Base-by-base conservation (phyloP, 2,329 filamentous ascomycete genomes). In the Lachnum nothofagi region DNA sequence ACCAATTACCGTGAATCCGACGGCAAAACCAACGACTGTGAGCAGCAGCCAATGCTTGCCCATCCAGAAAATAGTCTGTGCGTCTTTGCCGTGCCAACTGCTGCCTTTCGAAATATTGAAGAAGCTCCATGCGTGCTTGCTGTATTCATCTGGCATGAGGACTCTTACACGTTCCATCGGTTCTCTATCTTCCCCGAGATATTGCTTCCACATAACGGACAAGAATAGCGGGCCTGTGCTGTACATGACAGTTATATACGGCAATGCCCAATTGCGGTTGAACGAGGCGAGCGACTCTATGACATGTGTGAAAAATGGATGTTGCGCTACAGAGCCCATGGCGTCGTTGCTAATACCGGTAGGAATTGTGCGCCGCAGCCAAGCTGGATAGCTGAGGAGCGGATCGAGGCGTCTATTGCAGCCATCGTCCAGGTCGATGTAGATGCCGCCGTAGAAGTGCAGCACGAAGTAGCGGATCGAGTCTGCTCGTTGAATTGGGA, bases 261-360 rank as follows among this genome's bases (percentile, higher is more conserved):
- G 71, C 42, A 66, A 58, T 16, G 51, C 53, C 85, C 86, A 91
- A 55, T 78, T 79, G 51, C 79, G 76, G 62, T 86, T 77, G 67
- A 87, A 88, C 46, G 75, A 72, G 49, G 80, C 75, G n/a, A 91
- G 71, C 10, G 77, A 74, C 54, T 85, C 76, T 59, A 88, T 85
- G 33, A 85, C 82, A 42, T 76, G 74, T 43, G 82, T 72, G 72
- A 89, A 89, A 71, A 88, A 88, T 0, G 85, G 85, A 60, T 91
- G 87, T 52, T 81, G 76, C 0, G 83, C 80, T 0, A 86, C 75
- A 14, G 85, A 71, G 42, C 85, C 85, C 85, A 91, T 89, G 34
- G 83, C 83, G 61, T 91, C 86, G 70, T 91, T 91, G 57, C 83
- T 86, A 58, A 91, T 87, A 54, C 86, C 86, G 1, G 86, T 91